Evolutionary conservation across 306 rosid species (phyloP), one percentile per base, ranked within the genome.

Genomic region (Castanea sativa): DNA sequence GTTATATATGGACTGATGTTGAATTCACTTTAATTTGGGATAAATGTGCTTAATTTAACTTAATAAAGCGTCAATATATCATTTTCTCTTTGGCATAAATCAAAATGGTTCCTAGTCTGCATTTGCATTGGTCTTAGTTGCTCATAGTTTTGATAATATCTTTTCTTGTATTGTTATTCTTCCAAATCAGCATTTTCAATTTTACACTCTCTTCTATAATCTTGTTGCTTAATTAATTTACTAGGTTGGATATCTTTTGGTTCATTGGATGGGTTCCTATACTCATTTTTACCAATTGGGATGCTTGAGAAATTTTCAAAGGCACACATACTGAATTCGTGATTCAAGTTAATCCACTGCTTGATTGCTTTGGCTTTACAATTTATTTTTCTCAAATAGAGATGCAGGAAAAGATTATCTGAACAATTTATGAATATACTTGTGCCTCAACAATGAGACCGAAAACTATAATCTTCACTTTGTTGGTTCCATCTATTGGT

Each of bases 401-500:
- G 75, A 86, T 90, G 91, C 93, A 93, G 76, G 90, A 85, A 74
- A 93, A 93, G 86, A 78, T 75, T 51, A 90, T 90, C 79, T 88
- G 43, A 23, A 61, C 78, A 6, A 77, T 79, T 35, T 87, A 81
- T 19, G 87, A 89, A 57, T 83, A 80, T 73, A 90, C 87, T 43
- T 71, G 71, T 69, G 85, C 90, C 38, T 89, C 97, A 1, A 90
- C 92, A 56, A 67, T 74, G 84, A 83, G 80, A 80, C 92, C 94
- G 0, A 90, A 79, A 80, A 55, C 84, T 65, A 85, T 87, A 45
- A 58, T 83, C 27, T 82, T 91, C 71, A 90, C 97, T 38, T 70
- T 90, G 86, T 72, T 85, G 85, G 94, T 87, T 82, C 97, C 97
- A 41, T 86, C 92, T 90, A 87, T 75, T 90, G 93, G 94, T 90